Percentiles rank a stretch among this genome's conserved stretches.
phyloP scores from a whole-genome alignment of 139 green algal genomes.

The Haematococcus lacustris region DNA sequence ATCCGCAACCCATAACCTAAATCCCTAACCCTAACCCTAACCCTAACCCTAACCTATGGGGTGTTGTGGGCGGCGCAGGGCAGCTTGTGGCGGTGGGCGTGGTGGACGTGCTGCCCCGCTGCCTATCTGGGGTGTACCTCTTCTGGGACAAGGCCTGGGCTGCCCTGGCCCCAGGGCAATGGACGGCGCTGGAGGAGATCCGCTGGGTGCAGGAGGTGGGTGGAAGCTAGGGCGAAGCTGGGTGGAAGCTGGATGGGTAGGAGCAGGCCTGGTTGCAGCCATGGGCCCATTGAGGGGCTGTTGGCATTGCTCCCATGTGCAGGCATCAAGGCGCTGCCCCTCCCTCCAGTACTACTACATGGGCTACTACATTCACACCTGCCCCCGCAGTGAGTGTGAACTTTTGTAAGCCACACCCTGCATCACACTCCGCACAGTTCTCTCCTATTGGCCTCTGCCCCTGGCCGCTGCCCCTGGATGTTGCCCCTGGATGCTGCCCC shows the following conservation, averaged over 20 bases:
- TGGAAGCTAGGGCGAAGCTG: background rate
- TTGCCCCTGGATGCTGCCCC: too few species aligned
- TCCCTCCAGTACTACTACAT: slow-evolving; percentile 86
- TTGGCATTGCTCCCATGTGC: slow-evolving; percentile 22
- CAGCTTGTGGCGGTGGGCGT: slow-evolving; percentile 85
- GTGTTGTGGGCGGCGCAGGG: slow-evolving; percentile 11
- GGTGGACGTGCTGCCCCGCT: slow-evolving; percentile 82
- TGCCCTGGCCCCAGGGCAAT: slow-evolving; percentile 65
- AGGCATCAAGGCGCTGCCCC: slow-evolving; percentile 13
- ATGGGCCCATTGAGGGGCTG: slow-evolving; percentile 13
- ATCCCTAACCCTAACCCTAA: background rate
- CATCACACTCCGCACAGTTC: background rate
- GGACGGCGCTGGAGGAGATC: slow-evolving; percentile 65
- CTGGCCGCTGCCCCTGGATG: too few species aligned
- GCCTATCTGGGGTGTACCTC: slow-evolving; percentile 84
- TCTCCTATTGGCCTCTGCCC: background rate
- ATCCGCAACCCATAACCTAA: background rate
- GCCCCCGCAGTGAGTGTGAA: slow-evolving; percentile 74
- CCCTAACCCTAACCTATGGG: too few species aligned
- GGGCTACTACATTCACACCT: slow-evolving; percentile 93
- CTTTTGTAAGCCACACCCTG: background rate
- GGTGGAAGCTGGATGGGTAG: background rate
- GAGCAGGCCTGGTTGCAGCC: background rate
- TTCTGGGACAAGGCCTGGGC: slow-evolving; percentile 86
- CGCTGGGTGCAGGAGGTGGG: slow-evolving; percentile 53